Conservation (phyloP, 2,329 filamentous ascomycete species). For the Thielaviopsis euricoi region DNA sequence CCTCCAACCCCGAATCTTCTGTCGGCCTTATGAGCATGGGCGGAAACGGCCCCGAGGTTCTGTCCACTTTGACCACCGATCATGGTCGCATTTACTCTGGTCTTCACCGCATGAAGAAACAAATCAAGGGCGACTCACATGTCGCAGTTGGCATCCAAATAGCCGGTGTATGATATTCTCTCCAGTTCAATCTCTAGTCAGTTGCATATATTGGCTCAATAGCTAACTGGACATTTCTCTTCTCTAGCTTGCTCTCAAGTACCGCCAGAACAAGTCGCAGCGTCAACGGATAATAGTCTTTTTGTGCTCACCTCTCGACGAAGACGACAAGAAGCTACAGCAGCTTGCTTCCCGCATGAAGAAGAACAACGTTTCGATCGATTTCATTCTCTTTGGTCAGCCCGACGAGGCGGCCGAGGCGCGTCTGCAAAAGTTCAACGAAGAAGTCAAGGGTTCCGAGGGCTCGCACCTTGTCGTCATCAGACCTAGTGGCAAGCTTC, state of each 20-base stretch:
- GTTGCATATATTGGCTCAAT: constrained; percentile 11
- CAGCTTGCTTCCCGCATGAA: constrained; percentile 97
- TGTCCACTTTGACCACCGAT: constrained; percentile 91
- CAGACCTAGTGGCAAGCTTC: constrained; percentile 74
- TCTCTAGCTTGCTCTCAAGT: constrained; percentile 79
- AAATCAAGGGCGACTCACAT: constrained; percentile 79
- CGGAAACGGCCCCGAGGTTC: constrained; percentile 88
- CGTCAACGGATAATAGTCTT: constrained; percentile 95
- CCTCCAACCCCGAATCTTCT: constrained; percentile 89
- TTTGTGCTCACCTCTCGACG: constrained; percentile 79
- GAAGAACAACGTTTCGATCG: constrained; percentile 87
- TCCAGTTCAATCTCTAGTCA: background rate
- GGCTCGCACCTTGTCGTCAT: constrained; percentile 85
- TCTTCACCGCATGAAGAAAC: constrained; percentile 72
- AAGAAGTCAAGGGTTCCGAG: constrained; percentile 78
- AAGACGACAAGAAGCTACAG: constrained; percentile 76
- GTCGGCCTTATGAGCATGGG: constrained; percentile 99
- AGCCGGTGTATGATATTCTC: constrained; percentile 54
- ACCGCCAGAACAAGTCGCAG: constrained; percentile 94
- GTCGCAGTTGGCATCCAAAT: constrained; percentile 91
- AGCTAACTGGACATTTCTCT: constrained; percentile 14
- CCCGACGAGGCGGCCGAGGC: constrained; percentile 77
- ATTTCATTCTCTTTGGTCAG: constrained; percentile 91
- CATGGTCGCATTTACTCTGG: constrained; percentile 90
- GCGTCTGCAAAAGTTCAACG: constrained; percentile 87